Percentiles rank a stretch among this genome's conserved stretches.
phyloP scores from a whole-genome alignment of 2,329 filamentous ascomycete species.

The Penicillium oxalicum region DNA sequence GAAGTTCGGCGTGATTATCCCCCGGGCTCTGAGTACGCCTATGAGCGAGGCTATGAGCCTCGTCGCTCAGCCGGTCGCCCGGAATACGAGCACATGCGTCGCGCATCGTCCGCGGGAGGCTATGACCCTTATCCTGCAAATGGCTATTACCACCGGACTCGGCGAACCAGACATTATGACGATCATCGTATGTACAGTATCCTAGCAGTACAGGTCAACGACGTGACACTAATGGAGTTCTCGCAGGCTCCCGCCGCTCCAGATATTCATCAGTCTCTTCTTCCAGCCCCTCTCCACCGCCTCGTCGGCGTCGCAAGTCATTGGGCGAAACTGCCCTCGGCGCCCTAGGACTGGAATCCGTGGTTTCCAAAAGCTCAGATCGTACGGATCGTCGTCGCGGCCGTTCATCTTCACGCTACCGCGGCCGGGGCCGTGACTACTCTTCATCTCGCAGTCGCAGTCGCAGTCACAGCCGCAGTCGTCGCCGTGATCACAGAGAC shows the following conservation, averaged over 20 bases:
- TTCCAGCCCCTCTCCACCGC: slow-evolving; percentile 37
- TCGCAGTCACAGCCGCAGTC: slow-evolving; percentile 46
- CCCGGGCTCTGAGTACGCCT: slow-evolving; percentile 52
- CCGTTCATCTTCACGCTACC: slow-evolving; percentile 25
- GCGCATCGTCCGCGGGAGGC: slow-evolving; percentile 33
- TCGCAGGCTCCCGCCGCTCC: slow-evolving; percentile 26
- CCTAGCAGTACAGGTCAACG: background rate
- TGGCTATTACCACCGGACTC: slow-evolving; percentile 31
- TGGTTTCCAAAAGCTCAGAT: slow-evolving; percentile 42
- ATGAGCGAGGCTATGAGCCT: slow-evolving; percentile 21
- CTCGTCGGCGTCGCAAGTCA: slow-evolving; percentile 41
- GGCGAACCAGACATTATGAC: slow-evolving; percentile 45
- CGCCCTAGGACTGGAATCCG: slow-evolving; percentile 54
- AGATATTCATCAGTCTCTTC: slow-evolving; percentile 31
- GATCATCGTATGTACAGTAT: slow-evolving; percentile 29
- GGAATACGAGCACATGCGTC: slow-evolving; percentile 31
- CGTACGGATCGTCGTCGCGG: slow-evolving; percentile 50
- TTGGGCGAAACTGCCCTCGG: slow-evolving; percentile 47
- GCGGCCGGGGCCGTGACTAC: slow-evolving; percentile 31
- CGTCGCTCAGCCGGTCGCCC: slow-evolving; percentile 15
- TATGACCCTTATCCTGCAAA: slow-evolving; percentile 32
- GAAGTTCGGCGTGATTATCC: slow-evolving; percentile 81
- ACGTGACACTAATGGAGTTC: background rate
- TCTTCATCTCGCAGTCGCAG: slow-evolving; percentile 49
- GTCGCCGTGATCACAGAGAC: slow-evolving; percentile 43